Base-by-base conservation (phyloP, 2,329 filamentous ascomycete genomes). In the Aspergillus glaucus region DNA sequence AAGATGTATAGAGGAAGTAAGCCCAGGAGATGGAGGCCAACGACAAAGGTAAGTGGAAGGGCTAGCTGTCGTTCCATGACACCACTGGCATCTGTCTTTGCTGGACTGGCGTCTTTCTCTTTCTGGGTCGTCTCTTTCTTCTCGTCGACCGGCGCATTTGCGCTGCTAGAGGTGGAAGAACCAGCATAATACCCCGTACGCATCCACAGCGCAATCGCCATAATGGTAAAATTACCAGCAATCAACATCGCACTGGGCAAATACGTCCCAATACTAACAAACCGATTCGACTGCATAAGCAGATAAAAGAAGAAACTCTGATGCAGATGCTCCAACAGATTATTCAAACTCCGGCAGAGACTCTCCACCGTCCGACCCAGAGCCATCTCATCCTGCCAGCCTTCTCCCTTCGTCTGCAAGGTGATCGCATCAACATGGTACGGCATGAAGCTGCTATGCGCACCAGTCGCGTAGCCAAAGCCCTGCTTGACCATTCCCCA, bases 281-380 rank as follows among this genome's bases (percentile, higher is more conserved):
- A 98, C 9, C 91, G 84, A 61, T 93, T 88, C 26, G 85, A 81
- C 57, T 94, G 86, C 82, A 97, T 90, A 41, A 98, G 78, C 45
- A 98, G 76, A 67, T 98, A 98, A 73, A 98, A 97, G 79, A 98
- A 98, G 76, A 98, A 98, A 67, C 91, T 96, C 72, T 98, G 93
- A 66, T 98, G 93, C 52, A 98, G 78, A 66, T 98, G 91, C 71
- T 98, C 93, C 28, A 98, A 79, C 50, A 98, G 74, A 64, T 98
- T 98, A 73, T 98, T 98, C 69, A 98, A 75, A 66, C 89, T 95
- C 60, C 93, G 80, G 67, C 95, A 95, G 3, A 93, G 80, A 60
- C 90, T 90, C 71, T 98, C 93, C 4, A 97, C 79, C 0, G 91
- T 85, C 47, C 91, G 80, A 5, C 93, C 93, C 64, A 98, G 82